Conservation (phyloP, 73 alveolate genomes). For the Paramecium biaurelia region DNA sequence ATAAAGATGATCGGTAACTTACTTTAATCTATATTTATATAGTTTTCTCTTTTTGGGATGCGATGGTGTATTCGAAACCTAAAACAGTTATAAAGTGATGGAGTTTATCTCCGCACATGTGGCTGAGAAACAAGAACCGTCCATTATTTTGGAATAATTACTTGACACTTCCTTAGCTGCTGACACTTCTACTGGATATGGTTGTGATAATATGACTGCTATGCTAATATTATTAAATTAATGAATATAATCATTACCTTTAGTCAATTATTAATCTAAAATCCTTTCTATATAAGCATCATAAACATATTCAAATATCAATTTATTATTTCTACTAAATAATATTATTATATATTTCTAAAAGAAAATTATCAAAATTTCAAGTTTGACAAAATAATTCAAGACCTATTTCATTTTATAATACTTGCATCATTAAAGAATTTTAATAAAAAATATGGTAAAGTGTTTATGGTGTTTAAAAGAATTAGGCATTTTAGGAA, state of each 20-base stretch:
- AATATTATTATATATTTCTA: no score
- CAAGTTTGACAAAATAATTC: neutral
- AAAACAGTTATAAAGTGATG: constrained; percentile 19
- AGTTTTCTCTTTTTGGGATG: constrained; percentile 35
- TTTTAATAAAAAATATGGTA: neutral
- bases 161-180: neutral
- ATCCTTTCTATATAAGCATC: neutral
- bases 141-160: neutral
- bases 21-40: neutral
- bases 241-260: neutral
- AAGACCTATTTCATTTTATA: neutral
- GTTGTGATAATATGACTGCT: constrained; percentile 47
- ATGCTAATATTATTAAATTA: neutral
- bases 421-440: neutral
- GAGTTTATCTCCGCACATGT: neutral
- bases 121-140: neutral
- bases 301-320: neutral
- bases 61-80: constrained; percentile 45
- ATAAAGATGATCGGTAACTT: constrained; percentile 11
- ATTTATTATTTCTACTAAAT: neutral
- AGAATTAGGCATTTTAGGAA: neutral
- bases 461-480: neutral
- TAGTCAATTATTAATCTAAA: neutral
- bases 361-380: neutral
- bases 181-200: constrained; percentile 27